These are phyloP conservation scores for Oryza rufipogon DNA, from an alignment of 176 grass and related monocot species.

Conservation along the genomic window DNA sequence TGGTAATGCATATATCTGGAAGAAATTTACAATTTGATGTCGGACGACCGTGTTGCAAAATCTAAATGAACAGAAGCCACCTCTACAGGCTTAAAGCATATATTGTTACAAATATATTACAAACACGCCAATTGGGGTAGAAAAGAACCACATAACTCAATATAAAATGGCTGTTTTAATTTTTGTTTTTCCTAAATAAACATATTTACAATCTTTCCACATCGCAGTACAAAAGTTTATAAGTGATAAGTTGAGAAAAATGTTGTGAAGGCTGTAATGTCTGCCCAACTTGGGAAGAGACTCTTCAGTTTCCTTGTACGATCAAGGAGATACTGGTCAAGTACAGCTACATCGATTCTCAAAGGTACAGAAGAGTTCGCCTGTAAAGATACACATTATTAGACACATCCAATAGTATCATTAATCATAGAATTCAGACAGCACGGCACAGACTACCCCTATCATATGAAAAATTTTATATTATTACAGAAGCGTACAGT, in stretches of 20 bases:
- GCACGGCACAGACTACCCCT: not conserved
- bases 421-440: not conserved
- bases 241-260: slow-evolving; percentile 85
- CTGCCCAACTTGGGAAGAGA: slow-evolving; percentile 87
- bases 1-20: too few species aligned
- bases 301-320: slow-evolving; percentile 65
- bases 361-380: slow-evolving; percentile 69
- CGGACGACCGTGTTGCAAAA: too few species aligned
- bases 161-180: slow-evolving; percentile 15
- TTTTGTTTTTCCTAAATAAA: not conserved
- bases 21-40: too few species aligned
- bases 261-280: slow-evolving; percentile 80
- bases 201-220: slow-evolving; percentile 40
- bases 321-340: slow-evolving; percentile 82
- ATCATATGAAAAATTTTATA: not conserved
- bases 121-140: not conserved
- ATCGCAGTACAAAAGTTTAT: slow-evolving; percentile 36
- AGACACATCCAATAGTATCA: not conserved
- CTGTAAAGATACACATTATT: slow-evolving; percentile 47
- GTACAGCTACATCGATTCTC: slow-evolving; percentile 82
- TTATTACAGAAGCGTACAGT: not conserved
- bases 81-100: not conserved
- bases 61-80: not conserved
- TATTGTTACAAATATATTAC: slow-evolving; percentile 35
- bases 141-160: slow-evolving; percentile 10